Percentiles rank a stretch among this genome's conserved stretches.
Conservation (phyloP, 192 early-diverging fungal species). For the Linnemannia zychae region DNA sequence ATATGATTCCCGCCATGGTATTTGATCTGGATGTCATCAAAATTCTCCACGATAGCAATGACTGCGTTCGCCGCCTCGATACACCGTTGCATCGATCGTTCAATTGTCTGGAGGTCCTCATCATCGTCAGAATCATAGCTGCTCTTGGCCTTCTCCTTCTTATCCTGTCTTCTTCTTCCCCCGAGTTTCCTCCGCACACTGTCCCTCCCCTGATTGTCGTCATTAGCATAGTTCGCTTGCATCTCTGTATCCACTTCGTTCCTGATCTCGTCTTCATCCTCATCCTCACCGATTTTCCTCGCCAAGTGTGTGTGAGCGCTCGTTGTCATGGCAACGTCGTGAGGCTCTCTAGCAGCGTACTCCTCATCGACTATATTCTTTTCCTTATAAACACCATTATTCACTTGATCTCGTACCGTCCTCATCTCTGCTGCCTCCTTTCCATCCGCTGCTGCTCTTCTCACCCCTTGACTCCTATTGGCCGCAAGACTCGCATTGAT, state of each 20-base stretch:
- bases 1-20: not conserved
- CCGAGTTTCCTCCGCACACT: constrained; percentile 3
- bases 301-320: not conserved
- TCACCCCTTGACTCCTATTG: not conserved
- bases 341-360: no score
- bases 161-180: constrained; percentile 7
- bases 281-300: not conserved
- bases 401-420: no score
- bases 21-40: not conserved
- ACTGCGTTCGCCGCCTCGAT: not conserved
- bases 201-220: not conserved
- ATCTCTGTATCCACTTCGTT: not conserved
- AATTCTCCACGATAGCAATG: not conserved
- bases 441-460: not conserved
- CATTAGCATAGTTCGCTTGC: not conserved
- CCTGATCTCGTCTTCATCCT: not conserved
- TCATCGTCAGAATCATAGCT: not conserved
- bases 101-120: not conserved
- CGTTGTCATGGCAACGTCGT: no score
- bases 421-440: not conserved
- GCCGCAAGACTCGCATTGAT: not conserved
- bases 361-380: no score
- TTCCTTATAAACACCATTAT: no score
- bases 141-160: not conserved
- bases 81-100: not conserved